Evolutionary conservation across 1,284 basidiomycete species (phyloP).

Genomic region (Agroathelia rolfsii): DNA sequence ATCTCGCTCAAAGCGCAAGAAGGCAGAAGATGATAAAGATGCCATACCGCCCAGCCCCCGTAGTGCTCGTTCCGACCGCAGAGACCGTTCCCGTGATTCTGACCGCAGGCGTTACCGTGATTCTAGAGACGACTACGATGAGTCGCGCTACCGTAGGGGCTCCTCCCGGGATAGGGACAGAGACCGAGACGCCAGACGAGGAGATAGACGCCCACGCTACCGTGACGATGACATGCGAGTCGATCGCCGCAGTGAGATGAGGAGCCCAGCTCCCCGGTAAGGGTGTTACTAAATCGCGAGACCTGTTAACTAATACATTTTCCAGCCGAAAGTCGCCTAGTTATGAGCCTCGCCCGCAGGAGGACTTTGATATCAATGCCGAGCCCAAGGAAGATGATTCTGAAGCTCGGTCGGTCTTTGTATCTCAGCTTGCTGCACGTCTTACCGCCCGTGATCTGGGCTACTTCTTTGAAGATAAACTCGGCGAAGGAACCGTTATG

Average conservation of each 20-base stretch:
- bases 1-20: constrained; percentile 42
- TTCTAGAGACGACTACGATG: constrained; percentile 52
- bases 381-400: constrained; percentile 82
- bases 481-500: constrained; percentile 86
- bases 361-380: constrained; percentile 62
- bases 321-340: constrained; percentile 59
- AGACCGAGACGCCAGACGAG: constrained; percentile 26
- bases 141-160: no score
- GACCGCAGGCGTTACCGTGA: constrained; percentile 45
- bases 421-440: constrained; percentile 92
- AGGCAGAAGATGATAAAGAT: constrained; percentile 36
- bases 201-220: constrained; percentile 19
- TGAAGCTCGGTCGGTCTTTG: constrained; percentile 95
- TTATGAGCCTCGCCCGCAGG: constrained; percentile 55
- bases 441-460: constrained; percentile 93
- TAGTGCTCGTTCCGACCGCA: constrained; percentile 33
- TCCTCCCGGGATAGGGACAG: constrained; percentile 29
- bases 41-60: constrained; percentile 38
- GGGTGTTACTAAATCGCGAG: no score
- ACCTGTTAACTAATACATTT: constrained; percentile 10
- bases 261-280: no score
- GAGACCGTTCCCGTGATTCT: constrained; percentile 40
- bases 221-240: constrained; percentile 23
- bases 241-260: no score
- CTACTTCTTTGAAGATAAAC: constrained; percentile 96